A percentile compares a stretch with the other conserved stretches of the same genome.
Evolutionary conservation across 495 filamentous ascomycete species (phyloP).

Genomic region (Sordaria brevicollis): DNA sequence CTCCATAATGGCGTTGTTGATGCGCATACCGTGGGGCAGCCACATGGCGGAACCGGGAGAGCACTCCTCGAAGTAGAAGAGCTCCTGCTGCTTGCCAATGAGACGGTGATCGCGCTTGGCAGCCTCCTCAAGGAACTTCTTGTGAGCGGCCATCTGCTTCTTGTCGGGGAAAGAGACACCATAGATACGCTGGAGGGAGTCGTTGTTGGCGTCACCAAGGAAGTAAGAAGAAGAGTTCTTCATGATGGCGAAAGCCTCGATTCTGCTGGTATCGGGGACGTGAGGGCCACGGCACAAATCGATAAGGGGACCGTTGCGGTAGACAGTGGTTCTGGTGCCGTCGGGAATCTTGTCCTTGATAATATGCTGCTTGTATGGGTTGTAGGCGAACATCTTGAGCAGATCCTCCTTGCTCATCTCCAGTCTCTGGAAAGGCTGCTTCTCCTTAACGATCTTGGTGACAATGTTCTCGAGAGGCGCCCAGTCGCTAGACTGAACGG

Average conservation of each 20-base stretch:
- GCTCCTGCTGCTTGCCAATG: constrained; percentile 87
- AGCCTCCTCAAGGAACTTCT: constrained; percentile 90
- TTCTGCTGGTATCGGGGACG: constrained; percentile 82
- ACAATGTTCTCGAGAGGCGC: constrained; percentile 67
- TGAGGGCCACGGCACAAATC: constrained; percentile 55
- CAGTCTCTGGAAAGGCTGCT: constrained; percentile 88
- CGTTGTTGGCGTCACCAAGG: constrained; percentile 84
- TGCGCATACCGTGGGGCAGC: constrained; percentile 82
- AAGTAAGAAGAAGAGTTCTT: constrained; percentile 92
- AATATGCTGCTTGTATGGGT: constrained; percentile 76
- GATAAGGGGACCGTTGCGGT: constrained; percentile 53
- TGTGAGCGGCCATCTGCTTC: constrained; percentile 79
- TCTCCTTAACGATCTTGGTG: constrained; percentile 79
- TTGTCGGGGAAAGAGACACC: constrained; percentile 97
- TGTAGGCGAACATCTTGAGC: constrained; percentile 91
- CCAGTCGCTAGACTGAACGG: constrained; percentile 68
- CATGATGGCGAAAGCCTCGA: constrained; percentile 90
- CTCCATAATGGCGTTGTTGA: constrained; percentile 76
- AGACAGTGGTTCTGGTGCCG: constrained; percentile 85
- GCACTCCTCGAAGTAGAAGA: constrained; percentile 90
- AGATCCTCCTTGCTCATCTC: constrained; percentile 81
- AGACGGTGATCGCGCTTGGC: constrained; percentile 88
- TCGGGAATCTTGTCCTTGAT: constrained; percentile 87
- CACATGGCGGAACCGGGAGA: constrained; percentile 92
- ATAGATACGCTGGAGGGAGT: constrained; percentile 90